Base-by-base conservation (phyloP, 1,284 basidiomycete species). In the Trichosporon inkin region DNA sequence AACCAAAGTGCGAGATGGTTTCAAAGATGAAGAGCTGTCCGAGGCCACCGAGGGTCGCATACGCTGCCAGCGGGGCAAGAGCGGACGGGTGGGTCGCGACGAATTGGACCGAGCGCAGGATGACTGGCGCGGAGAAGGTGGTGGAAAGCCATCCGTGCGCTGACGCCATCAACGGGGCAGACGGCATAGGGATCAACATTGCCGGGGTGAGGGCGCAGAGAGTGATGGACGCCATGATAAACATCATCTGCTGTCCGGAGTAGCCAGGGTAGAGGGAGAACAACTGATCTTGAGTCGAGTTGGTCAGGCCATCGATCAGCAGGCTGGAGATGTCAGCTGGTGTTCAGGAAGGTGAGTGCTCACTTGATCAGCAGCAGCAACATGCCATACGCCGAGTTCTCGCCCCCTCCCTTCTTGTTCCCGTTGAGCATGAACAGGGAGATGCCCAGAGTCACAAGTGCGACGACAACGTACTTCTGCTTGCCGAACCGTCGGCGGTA, bases 1-100 rank as follows among this genome's bases (percentile, higher is more conserved):
- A 92, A 17, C 96, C 96, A 74, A 98, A 99, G 70, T 94, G 88
- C 68, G 93, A 88, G 61, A 99, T 82, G 0, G 96, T 99, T 81
- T 97, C 95, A 67, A 98, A 99, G 68, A 99, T 99, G 80, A 98
- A 98, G 11, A 99, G 81, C 76, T 99, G 95, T 0, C 95, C 95
- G 17, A 97, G 80, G 0, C 95, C 91, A 38, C 96, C 96, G 0
- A 93, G 91, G 10, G 92, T 75, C 3, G 91, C 90, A 73, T 94
- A 99, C 64, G 92, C 87, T 6, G 85, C 78, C 32, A 99, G 82
- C 1, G 96, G 92, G 5, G 80, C 68, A 34, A 90, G 71, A n/a
- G 93, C 84, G 1, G 84, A 81, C 0, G 92, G 92, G 73, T 99
- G 94, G 1, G 82, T 80, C 40, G 81, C 78, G 57, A 98, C 83